A percentile compares a stretch with the other conserved stretches of the same genome.
Conservation (phyloP, 2,329 filamentous ascomycete genomes). For the Sclerotinia spermophila region DNA sequence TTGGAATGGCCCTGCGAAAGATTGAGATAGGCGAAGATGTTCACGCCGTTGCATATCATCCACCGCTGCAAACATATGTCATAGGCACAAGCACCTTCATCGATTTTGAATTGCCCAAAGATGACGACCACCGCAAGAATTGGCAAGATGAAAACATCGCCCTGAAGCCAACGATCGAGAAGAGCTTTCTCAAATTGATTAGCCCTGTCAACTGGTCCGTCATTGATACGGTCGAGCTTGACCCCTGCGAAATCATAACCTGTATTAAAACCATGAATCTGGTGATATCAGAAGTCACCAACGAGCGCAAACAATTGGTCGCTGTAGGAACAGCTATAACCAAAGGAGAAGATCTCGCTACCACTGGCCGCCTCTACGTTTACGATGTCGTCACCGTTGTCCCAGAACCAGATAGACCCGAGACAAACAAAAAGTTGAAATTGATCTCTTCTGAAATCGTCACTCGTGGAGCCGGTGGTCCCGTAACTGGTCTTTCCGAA, state of each 20-base stretch:
- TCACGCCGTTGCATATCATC: conserved; percentile 71
- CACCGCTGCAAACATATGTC: conserved; percentile 70
- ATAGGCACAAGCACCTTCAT: conserved; percentile 65
- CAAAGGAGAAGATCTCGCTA: conserved; percentile 87
- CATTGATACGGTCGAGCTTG: conserved; percentile 72
- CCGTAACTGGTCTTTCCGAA: conserved; percentile 80
- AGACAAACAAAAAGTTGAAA: conserved; percentile 82
- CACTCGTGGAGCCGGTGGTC: conserved; percentile 83
- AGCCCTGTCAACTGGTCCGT: conserved; percentile 73
- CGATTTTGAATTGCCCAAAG: conserved; percentile 79
- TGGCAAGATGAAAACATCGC: conserved; percentile 67
- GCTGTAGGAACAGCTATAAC: conserved; percentile 80
- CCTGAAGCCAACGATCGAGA: conserved; percentile 65
- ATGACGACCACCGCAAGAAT: conserved; percentile 76
- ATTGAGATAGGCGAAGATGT: conserved; percentile 67
- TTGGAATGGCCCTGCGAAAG: conserved; percentile 72
- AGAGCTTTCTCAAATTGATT: conserved; percentile 72
- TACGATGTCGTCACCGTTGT: conserved; percentile 92
- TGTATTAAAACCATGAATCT: conserved; percentile 80
- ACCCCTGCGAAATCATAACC: conserved; percentile 71
- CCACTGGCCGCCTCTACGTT: conserved; percentile 80
- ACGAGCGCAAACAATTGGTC: conserved; percentile 78
- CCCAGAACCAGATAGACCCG: conserved; percentile 77
- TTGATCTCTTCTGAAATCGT: conserved; percentile 87
- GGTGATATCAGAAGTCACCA: conserved; percentile 86